Evolutionary conservation across 495 filamentous ascomycete genomes (phyloP).

Genomic region (Lichenothelia convexa): DNA sequence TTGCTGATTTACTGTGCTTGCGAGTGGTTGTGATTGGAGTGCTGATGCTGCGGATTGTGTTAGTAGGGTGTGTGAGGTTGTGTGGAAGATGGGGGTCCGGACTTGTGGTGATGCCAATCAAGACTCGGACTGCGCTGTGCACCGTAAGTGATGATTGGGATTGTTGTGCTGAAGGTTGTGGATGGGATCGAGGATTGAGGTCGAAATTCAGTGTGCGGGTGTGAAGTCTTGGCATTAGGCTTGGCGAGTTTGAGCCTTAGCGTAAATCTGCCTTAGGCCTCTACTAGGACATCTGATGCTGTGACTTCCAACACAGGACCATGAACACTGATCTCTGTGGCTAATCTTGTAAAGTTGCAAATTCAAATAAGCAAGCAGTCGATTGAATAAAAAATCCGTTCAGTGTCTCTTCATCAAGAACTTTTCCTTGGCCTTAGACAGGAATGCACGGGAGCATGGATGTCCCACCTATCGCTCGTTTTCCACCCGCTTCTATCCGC

Average conservation of each 20-base stretch:
- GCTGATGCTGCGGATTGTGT: slow-evolving; percentile 2
- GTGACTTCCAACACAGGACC: too few species aligned
- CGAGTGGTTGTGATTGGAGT: not conserved
- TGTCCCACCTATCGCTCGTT: slow-evolving; percentile 54
- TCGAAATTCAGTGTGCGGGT: slow-evolving; percentile 1
- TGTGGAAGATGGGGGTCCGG: not conserved
- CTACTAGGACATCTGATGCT: too few species aligned
- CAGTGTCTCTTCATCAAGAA: too few species aligned
- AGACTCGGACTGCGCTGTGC: slow-evolving; percentile 35
- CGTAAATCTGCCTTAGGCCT: too few species aligned
- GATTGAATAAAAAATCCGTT: too few species aligned
- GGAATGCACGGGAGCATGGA: too few species aligned
- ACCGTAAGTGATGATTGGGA: slow-evolving; percentile 26
- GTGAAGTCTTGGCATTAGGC: slow-evolving; percentile 1
- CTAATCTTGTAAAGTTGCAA: too few species aligned
- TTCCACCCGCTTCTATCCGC: slow-evolving; percentile 51
- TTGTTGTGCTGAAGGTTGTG: not conserved
- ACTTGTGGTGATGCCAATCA: slow-evolving; percentile 29
- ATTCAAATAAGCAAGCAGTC: too few species aligned
- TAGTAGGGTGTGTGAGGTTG: slow-evolving; percentile 1
- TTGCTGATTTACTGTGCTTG: slow-evolving; percentile 1
- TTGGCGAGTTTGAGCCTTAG: not conserved
- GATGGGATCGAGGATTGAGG: not conserved
- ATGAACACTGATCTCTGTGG: too few species aligned
- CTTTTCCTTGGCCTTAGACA: too few species aligned